phyloP scores from a whole-genome alignment of 805 yeast genomes.

The Maudiozyma turicensis region DNA sequence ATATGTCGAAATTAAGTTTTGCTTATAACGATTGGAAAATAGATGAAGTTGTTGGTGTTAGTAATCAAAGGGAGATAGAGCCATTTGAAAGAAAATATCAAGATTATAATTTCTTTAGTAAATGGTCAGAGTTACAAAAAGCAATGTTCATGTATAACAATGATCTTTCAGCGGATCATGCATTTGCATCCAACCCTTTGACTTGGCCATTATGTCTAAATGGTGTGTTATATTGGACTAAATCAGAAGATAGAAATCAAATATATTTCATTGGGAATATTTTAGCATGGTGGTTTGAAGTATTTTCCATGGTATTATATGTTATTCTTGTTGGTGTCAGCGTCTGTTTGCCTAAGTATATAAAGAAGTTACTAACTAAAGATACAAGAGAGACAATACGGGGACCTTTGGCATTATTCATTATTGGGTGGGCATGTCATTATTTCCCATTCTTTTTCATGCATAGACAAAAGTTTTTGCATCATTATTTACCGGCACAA shows the following conservation, averaged over 20 bases:
- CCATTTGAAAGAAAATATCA: conserved; percentile 49
- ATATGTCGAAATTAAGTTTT: conserved; percentile 39
- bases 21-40: conserved; percentile 63
- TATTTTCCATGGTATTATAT: conserved; percentile 52
- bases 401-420: conserved; percentile 75
- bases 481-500: conserved; percentile 94
- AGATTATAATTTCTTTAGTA: conserved; percentile 61
- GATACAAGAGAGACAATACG: conserved; percentile 61
- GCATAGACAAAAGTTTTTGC: conserved; percentile 88
- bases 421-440: conserved; percentile 81
- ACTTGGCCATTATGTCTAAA: conserved; percentile 83
- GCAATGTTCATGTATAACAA: conserved; percentile 91
- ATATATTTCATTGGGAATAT: conserved; percentile 86
- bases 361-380: conserved; percentile 42
- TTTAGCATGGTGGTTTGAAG: conserved; percentile 83
- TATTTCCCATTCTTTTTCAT: conserved; percentile 85
- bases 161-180: conserved; percentile 77
- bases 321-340: conserved; percentile 60
- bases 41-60: conserved; percentile 57
- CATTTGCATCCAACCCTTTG: conserved; percentile 86
- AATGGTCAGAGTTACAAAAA: conserved; percentile 83
- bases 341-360: conserved; percentile 67
- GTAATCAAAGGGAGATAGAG: conserved; percentile 49
- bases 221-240: conserved; percentile 96
- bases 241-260: conserved; percentile 53